These are phyloP conservation scores for Dryadomyces sulphureus DNA, from an alignment of 2,329 filamentous ascomycete genomes.

Conservation along the genomic window DNA sequence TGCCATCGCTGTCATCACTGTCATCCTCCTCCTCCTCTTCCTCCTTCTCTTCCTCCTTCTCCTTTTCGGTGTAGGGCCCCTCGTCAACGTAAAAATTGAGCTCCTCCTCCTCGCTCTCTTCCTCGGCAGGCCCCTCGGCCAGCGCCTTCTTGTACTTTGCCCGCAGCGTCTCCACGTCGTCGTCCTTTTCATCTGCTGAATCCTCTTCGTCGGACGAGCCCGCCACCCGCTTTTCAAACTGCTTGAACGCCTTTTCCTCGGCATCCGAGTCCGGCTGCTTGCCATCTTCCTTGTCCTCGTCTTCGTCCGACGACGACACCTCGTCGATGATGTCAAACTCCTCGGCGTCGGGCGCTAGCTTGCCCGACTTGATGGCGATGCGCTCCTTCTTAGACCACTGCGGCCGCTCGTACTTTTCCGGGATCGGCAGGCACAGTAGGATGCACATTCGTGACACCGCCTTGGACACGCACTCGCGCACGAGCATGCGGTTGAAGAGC, in stretches of 20 bases:
- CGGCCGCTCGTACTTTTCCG: slow-evolving; percentile 21
- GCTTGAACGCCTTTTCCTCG: background rate
- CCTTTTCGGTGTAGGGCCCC: slow-evolving; percentile 7
- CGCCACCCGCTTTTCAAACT: background rate
- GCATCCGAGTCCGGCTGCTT: slow-evolving; percentile 9
- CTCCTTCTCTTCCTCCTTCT: background rate
- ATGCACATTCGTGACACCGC: slow-evolving; percentile 34
- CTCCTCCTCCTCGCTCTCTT: background rate
- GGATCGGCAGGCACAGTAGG: slow-evolving; percentile 30
- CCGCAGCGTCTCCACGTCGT: slow-evolving; percentile 7
- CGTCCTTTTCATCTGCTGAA: slow-evolving; percentile 19
- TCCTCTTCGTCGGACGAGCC: background rate
- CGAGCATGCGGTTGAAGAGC: slow-evolving; percentile 36
- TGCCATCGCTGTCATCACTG: background rate
- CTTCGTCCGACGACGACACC: slow-evolving; percentile 8
- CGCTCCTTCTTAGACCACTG: slow-evolving; percentile 16
- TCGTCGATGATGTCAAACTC: background rate
- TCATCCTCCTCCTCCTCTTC: background rate
- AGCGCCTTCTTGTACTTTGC: slow-evolving; percentile 3
- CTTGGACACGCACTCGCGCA: slow-evolving; percentile 32
- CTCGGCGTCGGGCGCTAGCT: background rate
- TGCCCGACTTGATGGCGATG: slow-evolving; percentile 16
- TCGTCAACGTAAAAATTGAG: slow-evolving; percentile 2
- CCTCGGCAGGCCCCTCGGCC: background rate
- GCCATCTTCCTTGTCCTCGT: slow-evolving; percentile 19